phyloP scores from a whole-genome alignment of 2,329 filamentous ascomycete genomes.

The Stagonosporopsis vannaccii region DNA sequence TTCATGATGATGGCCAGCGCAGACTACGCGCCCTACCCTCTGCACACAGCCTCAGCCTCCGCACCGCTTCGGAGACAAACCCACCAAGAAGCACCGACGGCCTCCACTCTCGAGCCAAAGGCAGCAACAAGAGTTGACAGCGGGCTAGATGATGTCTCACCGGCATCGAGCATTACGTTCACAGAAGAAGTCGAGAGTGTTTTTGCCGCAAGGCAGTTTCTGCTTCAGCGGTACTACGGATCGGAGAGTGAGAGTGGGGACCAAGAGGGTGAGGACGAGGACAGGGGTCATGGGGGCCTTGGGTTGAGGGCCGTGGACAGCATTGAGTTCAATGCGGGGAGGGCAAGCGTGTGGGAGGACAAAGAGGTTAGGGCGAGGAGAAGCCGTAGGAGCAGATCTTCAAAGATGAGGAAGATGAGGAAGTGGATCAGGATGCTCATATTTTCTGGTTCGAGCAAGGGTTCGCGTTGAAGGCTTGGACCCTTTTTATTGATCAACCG shows the following conservation, averaged over 20 bases:
- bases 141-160: slow-evolving; percentile 3
- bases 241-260: background rate
- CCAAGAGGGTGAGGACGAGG: background rate
- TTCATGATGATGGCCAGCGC: slow-evolving; percentile 8
- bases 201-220: too few species aligned
- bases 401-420: background rate
- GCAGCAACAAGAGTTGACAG: slow-evolving; percentile 2
- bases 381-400: background rate
- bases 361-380: background rate
- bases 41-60: background rate
- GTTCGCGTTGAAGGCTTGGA: background rate
- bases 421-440: background rate
- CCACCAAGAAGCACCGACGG: background rate
- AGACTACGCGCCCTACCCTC: slow-evolving; percentile 6
- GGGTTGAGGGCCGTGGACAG: slow-evolving; percentile 4
- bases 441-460: background rate
- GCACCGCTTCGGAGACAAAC: background rate
- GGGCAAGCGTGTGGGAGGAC: slow-evolving; percentile 1
- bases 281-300: background rate
- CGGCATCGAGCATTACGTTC: slow-evolving; percentile 5
- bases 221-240: background rate
- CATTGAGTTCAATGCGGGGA: slow-evolving; percentile 4
- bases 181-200: slow-evolving; percentile 11
- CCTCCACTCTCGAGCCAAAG: background rate
- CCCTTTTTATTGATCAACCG: background rate